Percentiles rank a stretch among this genome's conserved stretches.
These are phyloP conservation scores for Skeletonema costatum DNA, from an alignment of 108 stramenopile species.

Conservation along the genomic window DNA sequence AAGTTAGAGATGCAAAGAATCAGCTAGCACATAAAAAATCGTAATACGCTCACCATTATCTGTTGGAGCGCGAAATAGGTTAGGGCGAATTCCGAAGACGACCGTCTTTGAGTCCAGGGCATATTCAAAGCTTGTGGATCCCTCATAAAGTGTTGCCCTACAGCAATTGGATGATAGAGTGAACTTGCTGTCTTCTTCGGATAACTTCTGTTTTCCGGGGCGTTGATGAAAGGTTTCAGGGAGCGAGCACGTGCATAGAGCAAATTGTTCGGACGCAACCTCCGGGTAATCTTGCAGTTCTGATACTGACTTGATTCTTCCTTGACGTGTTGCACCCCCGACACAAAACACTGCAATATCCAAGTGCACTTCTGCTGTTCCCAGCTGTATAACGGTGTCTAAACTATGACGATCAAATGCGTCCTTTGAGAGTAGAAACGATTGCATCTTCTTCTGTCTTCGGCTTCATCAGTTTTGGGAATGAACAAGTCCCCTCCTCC, in stretches of 20 bases:
- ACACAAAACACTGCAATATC: not conserved
- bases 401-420: not conserved
- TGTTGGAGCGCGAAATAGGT: constrained; percentile 75
- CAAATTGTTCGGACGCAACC: not conserved
- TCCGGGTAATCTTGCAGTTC: not conserved
- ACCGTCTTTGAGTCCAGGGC: not conserved
- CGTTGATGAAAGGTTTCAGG: not conserved
- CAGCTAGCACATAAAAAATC: not conserved
- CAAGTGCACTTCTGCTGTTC: not conserved
- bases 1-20: not conserved
- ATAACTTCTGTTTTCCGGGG: not conserved
- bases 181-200: not conserved
- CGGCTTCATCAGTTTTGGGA: constrained; percentile 12
- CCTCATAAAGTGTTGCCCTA: not conserved
- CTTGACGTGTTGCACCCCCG: not conserved
- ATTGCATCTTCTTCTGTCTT: not conserved
- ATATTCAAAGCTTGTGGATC: constrained; percentile 13
- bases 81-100: constrained; percentile 37
- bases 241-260: not conserved
- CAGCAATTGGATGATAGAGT: constrained; percentile 4
- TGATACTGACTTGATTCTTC: not conserved
- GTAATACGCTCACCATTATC: constrained; percentile 57
- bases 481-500: not conserved
- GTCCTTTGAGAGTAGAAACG: not conserved
- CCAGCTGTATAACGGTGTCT: not conserved